These are phyloP conservation scores for Claviceps sp. DNA, from an alignment of 2,329 filamentous ascomycete genomes.

Conservation along the genomic window DNA sequence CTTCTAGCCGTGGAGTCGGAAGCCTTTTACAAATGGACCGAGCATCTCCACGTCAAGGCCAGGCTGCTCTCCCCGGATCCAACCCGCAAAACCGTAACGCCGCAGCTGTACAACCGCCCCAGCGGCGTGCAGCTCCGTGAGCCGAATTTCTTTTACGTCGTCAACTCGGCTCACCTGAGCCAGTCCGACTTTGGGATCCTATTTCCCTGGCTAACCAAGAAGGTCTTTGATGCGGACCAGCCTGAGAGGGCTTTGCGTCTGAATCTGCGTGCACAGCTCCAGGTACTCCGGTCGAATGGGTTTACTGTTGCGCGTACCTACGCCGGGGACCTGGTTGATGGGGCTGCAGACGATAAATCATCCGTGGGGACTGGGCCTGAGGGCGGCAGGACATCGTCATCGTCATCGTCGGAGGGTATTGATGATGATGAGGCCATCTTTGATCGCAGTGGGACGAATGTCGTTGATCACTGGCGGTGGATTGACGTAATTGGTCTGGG, in stretches of 20 bases:
- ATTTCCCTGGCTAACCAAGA: conserved; percentile 57
- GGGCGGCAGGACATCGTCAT: not conserved
- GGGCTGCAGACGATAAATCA: conserved; percentile 24
- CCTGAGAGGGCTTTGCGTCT: conserved; percentile 45
- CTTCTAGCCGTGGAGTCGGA: conserved; percentile 62
- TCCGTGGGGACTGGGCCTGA: conserved; percentile 11
- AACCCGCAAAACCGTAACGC: conserved; percentile 24
- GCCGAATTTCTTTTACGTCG: conserved; percentile 63
- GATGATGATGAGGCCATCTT: conserved; percentile 39
- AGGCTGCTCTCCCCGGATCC: conserved; percentile 48
- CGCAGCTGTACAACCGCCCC: conserved; percentile 27
- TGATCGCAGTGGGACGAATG: conserved; percentile 23
- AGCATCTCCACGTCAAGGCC: conserved; percentile 58
- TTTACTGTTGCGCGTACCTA: conserved; percentile 37
- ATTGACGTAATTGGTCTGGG: conserved; percentile 39
- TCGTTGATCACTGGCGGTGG: conserved; percentile 37
- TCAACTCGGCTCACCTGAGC: conserved; percentile 62
- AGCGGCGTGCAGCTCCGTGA: conserved; percentile 29
- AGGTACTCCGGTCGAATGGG: conserved; percentile 38
- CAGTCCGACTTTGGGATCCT: conserved; percentile 76
- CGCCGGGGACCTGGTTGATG: conserved; percentile 36
- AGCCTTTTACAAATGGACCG: conserved; percentile 65
- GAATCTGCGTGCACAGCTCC: conserved; percentile 44
- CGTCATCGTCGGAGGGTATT: conserved; percentile 22
- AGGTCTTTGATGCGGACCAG: conserved; percentile 41